Conservation (phyloP, 768 basidiomycete genomes). For the Boletus coccyginus region DNA sequence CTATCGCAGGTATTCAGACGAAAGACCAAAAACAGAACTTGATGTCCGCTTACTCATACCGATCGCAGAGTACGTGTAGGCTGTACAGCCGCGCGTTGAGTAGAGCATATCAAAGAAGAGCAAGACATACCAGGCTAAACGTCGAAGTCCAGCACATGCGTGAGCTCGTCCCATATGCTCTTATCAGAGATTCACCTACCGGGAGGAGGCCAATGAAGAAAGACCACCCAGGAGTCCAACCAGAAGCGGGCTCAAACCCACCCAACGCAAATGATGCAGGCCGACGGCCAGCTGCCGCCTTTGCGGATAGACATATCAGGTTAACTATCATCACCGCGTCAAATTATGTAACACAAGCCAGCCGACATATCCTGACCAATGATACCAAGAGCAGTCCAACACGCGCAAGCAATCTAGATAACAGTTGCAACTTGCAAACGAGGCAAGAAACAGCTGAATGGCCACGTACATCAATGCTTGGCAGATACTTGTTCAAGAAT, state of each 20-base stretch:
- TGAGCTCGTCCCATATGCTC: neutral
- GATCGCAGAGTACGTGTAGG: constrained; percentile 57
- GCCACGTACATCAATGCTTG: constrained; percentile 45
- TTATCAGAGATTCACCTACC: constrained; percentile 31
- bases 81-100: constrained; percentile 26
- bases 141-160: neutral
- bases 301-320: constrained; percentile 52
- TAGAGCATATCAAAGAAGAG: neutral
- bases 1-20: constrained; percentile 27
- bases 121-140: constrained; percentile 27
- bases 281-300: constrained; percentile 53
- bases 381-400: constrained; percentile 60
- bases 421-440: constrained; percentile 3
- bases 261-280: constrained; percentile 55
- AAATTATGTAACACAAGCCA: neutral
- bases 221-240: constrained; percentile 66
- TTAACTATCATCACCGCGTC: constrained; percentile 42
- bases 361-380: constrained; percentile 35
- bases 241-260: constrained; percentile 62
- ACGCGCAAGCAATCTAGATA: constrained; percentile 52
- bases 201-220: constrained; percentile 66
- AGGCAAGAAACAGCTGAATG: neutral
- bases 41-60: constrained; percentile 51
- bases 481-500: constrained; percentile 52
- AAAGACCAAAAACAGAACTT: neutral